Evolutionary conservation across 2,329 filamentous ascomycete species (phyloP).

Genomic region (Dothideomycetes sp.): DNA sequence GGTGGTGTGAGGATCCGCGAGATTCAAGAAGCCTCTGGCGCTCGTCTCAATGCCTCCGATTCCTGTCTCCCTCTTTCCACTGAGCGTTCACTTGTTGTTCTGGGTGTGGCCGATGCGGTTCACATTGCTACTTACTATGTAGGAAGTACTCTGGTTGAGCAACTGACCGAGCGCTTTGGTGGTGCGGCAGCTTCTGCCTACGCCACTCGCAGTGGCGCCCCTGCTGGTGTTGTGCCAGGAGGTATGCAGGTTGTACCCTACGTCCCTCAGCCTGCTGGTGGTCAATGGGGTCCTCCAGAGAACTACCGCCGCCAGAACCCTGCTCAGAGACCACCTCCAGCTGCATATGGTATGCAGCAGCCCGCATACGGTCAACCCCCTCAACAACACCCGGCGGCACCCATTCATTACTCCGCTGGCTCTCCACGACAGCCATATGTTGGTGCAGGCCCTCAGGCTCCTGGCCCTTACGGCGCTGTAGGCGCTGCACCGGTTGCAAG

Average conservation of each 20-base stretch:
- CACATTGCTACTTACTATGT: constrained; percentile 99
- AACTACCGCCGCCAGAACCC: constrained; percentile 69
- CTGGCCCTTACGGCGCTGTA: constrained; percentile 51
- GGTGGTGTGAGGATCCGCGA: constrained; percentile 91
- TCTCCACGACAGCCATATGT: constrained; percentile 68
- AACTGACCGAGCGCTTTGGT: constrained; percentile 92
- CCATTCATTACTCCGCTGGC: constrained; percentile 60
- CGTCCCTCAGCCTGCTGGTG: constrained; percentile 81
- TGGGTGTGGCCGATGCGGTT: constrained; percentile 94
- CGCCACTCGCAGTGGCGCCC: constrained; percentile 84
- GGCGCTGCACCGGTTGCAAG: constrained; percentile 31
- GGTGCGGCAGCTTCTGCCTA: constrained; percentile 96
- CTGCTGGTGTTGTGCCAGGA: constrained; percentile 85
- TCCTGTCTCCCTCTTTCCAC: constrained; percentile 88
- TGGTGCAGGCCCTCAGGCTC: constrained; percentile 68
- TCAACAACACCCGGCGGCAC: constrained; percentile 40
- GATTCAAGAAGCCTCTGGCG: constrained; percentile 95
- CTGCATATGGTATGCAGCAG: constrained; percentile 51
- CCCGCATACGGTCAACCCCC: constrained; percentile 47
- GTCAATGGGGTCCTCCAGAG: constrained; percentile 84
- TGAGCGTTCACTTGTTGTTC: constrained; percentile 93
- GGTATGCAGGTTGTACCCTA: constrained; percentile 99
- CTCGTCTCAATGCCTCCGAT: constrained; percentile 91
- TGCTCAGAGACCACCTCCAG: constrained; percentile 60
- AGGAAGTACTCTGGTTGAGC: constrained; percentile 92